Evolutionary conservation across 768 basidiomycete genomes (phyloP), one percentile per base, ranked within the genome.

Genomic region (Leccinum arenicola): DNA sequence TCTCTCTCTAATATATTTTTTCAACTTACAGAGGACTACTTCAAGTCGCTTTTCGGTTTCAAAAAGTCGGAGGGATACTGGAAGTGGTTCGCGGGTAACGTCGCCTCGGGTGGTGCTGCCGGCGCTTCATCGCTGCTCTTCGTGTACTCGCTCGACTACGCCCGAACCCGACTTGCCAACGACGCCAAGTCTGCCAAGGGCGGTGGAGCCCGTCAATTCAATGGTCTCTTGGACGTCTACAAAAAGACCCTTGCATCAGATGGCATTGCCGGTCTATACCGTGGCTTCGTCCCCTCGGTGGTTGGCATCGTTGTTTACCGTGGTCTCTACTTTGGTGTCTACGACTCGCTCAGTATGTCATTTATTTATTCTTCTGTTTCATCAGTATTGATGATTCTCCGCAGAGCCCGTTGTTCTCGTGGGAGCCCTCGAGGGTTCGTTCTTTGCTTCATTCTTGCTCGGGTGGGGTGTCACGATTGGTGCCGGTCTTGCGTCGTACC

Each of bases 231-330:
- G 64, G 97, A 98, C 73, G 95, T 97, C 64, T 97, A 97, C 85
- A 88, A 74, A 73, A 98, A 98, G 88, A 98, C 96, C 55, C 87
- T 98, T 69, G 95, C 95, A 33, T 87, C 93, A 29, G 97, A 99
- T 73, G 97, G 97, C 87, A 81, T 99, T 69, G 93, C 90, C 64
- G 97, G 97, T 84, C 94, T 99, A 70, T 99, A 98, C 85, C 95
- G 97, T 84, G 97, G 97, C 61, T 98, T 99, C 79, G 87, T 98
- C 57, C 97, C 97, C 64, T 98, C 96, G 61, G 97, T 99, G 63
- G 95, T 94, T 68, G 97, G 97, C 79, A 99, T 99, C 81, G 87
- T 99, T 69, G 96, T 98, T 74, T 98, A 98, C 85, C 95, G 96
- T 80, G 96, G 96, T 87, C 92, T 98, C 74, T 97, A 94, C 83